Evolutionary conservation across 306 rosid genomes (phyloP).

Genomic region (Corylus americana): DNA sequence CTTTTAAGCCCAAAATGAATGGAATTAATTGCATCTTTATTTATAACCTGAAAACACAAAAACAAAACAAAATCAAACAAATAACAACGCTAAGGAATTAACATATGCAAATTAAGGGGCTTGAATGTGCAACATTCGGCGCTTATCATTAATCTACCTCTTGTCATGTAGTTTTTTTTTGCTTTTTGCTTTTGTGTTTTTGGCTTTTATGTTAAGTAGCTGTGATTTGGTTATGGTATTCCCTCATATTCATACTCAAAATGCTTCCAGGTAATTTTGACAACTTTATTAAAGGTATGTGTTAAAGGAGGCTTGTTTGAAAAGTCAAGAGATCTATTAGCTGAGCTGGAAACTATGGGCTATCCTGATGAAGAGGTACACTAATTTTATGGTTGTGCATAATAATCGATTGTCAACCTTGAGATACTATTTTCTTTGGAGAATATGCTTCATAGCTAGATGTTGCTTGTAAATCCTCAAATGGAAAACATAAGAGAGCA

Average conservation of each 20-base stretch:
- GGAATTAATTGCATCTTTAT: no score
- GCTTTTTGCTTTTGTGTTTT: neutral
- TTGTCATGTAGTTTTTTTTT: neutral
- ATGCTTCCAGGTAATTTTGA: conserved; percentile 75
- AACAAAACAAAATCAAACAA: no score
- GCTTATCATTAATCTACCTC: neutral
- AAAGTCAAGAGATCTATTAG: conserved; percentile 71
- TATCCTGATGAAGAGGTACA: conserved; percentile 88
- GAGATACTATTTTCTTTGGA: neutral
- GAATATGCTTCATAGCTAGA: neutral
- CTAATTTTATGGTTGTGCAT: conserved; percentile 10
- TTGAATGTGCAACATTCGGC: no score
- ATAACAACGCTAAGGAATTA: no score
- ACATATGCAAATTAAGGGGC: no score
- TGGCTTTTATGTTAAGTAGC: neutral
- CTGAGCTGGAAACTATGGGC: conserved; percentile 68
- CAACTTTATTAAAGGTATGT: conserved; percentile 87
- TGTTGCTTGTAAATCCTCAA: neutral
- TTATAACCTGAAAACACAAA: no score
- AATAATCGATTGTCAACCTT: neutral
- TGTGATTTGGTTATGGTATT: neutral
- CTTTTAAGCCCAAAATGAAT: no score
- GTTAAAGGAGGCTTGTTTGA: conserved; percentile 89
- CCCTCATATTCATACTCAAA: conserved; percentile 11
- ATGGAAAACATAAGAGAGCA: neutral